Evolutionary conservation across 257 asterid genomes (phyloP), one percentile per base, ranked within the genome.

Genomic region (Primulina tabacum): DNA sequence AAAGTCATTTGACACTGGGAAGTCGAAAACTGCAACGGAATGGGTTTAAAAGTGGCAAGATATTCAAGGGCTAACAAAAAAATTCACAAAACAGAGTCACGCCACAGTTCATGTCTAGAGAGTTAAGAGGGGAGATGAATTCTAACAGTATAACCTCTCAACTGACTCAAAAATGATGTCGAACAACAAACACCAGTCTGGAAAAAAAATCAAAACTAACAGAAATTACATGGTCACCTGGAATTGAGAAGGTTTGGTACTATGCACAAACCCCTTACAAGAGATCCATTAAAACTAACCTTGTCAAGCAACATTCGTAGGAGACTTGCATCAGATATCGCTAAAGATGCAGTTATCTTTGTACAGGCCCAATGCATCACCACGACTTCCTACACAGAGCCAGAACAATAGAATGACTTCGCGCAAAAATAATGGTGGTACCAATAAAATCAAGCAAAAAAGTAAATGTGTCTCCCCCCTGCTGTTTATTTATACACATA

Each of bases 331-430:
- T 94, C 99, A 72, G 97, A 85, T 74, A 86, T 84, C 28, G 88
- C 86, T 14, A 76, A 37, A 0, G 99, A 89, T 65, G 90, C 77
- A 37, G 95, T 81, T 72, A 91, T 89, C 84, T 89, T 94, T 26
- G 95, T 80, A 79, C 92, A 88, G 18, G 97, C 85, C 99, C 99
- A 94, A 76, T 91, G 95, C 97, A 94, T 94, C 75, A 94, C 70
- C 61, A 94, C 97, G 12, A 85, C 82, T 85, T 91, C 97, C 99
- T 94, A 71, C 61, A 71, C 76, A 77, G 68, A 82, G 65, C 73
- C 60, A 58, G 74, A 79, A 73, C 38, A 70, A 56, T 9, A 70
- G 37, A 60, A 65, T 38, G 69, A 69, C 12, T 28, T 64, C 56
- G 68, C 37, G 65, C 71, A 74, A 79, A 67, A 63, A 37, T 50